Base-by-base conservation (phyloP, 371 early-diverging fungal species). In the Catenaria anguillulae region DNA sequence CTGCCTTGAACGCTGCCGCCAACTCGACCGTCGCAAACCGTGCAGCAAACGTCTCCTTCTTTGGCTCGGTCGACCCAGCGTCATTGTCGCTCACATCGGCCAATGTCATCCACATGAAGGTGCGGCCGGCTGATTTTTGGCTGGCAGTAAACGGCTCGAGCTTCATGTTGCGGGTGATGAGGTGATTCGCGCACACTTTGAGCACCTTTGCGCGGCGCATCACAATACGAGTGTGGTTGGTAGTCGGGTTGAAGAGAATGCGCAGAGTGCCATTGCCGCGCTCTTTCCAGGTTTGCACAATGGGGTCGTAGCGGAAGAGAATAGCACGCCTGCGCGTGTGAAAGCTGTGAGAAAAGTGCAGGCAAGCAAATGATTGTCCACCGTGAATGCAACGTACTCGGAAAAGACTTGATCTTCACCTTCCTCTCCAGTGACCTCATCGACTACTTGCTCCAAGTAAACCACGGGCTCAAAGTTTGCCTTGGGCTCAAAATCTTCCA, bases 261-360 rank as follows among this genome's bases (percentile, higher is more conserved):
- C 89, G 88, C 60, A 92, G 90, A 71, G 96, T 96, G 64, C 97
- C 97, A 35, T 93, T 93, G 37, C 97, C 96, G 66, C 97, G 90
- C 78, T 97, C 97, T 81, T 97, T 97, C 97, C 97, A 97, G 73
- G n/a, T n/a, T n/a, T n/a, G n/a, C n/a, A 95, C 96, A 62, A 82
- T 86, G 64, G 69, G 70, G 43, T 89, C 89, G 74, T 87, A 95
- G 69, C 96, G 90, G 90, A 92, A 97, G 60, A 97, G 84, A 83
- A 94, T 93, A 68, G 94, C 90, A 60, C 97, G 90, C 88, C 94
- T 94, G 75, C 33, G 54, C 37, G 26, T 46, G 62, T 56, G 19
- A 34, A 36, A 56, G 64, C 40, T 6, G 56, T 48, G 56, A 26
- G n/a, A 19, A 50, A 40, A 43, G 60, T 19, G 31, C 59, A 58